A percentile compares a stretch with the other conserved stretches of the same genome.
Conservation (phyloP, 1,284 basidiomycete genomes). For the Trametes hirsuta region DNA sequence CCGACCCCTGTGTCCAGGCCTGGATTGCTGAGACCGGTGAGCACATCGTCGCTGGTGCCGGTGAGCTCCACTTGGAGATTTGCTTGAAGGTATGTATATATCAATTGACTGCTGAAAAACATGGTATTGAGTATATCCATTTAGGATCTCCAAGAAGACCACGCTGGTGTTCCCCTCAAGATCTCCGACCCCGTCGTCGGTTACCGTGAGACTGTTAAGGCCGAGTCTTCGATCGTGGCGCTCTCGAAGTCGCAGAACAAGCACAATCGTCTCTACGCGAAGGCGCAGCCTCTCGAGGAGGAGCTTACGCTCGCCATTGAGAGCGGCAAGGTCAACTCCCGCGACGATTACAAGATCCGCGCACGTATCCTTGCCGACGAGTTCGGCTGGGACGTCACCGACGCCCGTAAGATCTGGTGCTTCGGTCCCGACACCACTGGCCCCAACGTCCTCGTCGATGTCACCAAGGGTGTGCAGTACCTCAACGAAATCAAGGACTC, state of each 20-base stretch:
- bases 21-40: slow-evolving; percentile 94
- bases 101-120: neutral
- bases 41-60: slow-evolving; percentile 99
- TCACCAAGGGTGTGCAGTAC: slow-evolving; percentile 99
- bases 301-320: slow-evolving; percentile 96
- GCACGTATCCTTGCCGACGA: slow-evolving; percentile 97
- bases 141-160: slow-evolving; percentile 97
- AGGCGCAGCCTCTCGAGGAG: slow-evolving; percentile 93
- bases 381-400: slow-evolving; percentile 98
- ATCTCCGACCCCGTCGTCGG: slow-evolving; percentile 98
- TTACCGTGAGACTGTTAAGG: slow-evolving; percentile 97
- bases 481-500: slow-evolving; percentile 99
- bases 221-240: slow-evolving; percentile 95
- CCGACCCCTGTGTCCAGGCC: slow-evolving; percentile 98
- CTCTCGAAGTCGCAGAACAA: slow-evolving; percentile 99
- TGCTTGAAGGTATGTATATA: slow-evolving; percentile 82
- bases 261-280: slow-evolving; percentile 98
- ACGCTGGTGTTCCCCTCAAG: slow-evolving; percentile 99
- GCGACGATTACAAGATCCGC: slow-evolving; percentile 98
- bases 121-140: neutral
- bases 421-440: slow-evolving; percentile 99
- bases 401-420: slow-evolving; percentile 99
- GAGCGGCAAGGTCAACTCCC: slow-evolving; percentile 81
- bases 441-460: slow-evolving; percentile 96
- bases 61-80: slow-evolving; percentile 99